Evolutionary conservation across 495 filamentous ascomycete species (phyloP).

Genomic region (Xylaria castorea): DNA sequence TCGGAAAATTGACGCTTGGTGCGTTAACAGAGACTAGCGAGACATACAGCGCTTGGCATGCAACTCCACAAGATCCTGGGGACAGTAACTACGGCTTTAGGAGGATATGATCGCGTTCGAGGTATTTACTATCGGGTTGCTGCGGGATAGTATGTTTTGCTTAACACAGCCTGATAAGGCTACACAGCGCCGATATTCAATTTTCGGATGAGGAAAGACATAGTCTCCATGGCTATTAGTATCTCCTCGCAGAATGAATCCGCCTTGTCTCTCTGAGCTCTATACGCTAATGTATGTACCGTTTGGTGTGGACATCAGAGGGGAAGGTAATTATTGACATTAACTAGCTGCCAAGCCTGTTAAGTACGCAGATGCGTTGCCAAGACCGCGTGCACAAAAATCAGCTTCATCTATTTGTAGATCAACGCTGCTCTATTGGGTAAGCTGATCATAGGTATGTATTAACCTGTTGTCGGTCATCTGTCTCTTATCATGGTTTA

Average conservation of each 20-base stretch:
- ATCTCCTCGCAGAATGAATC: background rate
- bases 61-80: conserved; percentile 6
- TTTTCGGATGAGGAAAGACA: background rate
- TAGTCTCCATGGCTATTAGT: background rate
- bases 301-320: conserved; percentile 9
- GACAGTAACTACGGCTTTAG: background rate
- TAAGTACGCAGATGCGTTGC: background rate
- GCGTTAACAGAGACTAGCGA: conserved; percentile 27
- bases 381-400: background rate
- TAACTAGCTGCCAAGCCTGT: conserved; percentile 1
- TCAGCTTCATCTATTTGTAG: conserved; percentile 13
- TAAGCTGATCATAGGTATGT: conserved; percentile 4
- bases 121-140: background rate
- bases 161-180: background rate
- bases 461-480: background rate
- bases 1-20: conserved; percentile 28
- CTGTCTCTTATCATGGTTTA: background rate
- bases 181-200: background rate
- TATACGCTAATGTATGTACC: conserved; percentile 4
- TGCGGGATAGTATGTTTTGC: background rate
- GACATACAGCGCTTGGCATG: conserved; percentile 27
- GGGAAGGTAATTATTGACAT: background rate
- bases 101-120: conserved; percentile 1
- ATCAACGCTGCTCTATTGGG: background rate
- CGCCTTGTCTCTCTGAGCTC: background rate